Percentiles rank a stretch among this genome's conserved stretches.
Evolutionary conservation across 1,284 basidiomycete species (phyloP).

Genomic region (Trichosporon sp.): DNA sequence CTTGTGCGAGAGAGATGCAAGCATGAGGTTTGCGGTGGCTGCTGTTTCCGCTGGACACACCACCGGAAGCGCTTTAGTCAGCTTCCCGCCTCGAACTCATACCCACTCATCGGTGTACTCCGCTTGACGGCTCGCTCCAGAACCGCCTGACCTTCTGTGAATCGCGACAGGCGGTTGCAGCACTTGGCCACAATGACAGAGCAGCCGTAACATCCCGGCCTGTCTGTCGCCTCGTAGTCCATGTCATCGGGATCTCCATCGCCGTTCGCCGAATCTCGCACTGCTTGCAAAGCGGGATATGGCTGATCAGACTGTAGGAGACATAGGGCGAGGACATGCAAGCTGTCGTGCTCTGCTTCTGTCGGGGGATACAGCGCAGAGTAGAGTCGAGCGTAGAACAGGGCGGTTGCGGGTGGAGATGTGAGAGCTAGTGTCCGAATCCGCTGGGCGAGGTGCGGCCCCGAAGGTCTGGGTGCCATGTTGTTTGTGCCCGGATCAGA

Average conservation of each 20-base stretch:
- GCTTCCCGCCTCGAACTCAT: neutral
- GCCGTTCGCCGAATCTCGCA: conserved; percentile 50
- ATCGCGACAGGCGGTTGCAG: conserved; percentile 62
- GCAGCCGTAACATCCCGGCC: conserved; percentile 60
- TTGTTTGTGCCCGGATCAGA: neutral
- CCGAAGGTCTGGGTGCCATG: conserved; percentile 26
- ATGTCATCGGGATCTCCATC: conserved; percentile 41
- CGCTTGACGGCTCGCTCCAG: conserved; percentile 35
- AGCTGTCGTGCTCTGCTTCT: conserved; percentile 64
- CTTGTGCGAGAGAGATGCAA: conserved; percentile 33
- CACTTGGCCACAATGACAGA: conserved; percentile 72
- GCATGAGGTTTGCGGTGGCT: conserved; percentile 31
- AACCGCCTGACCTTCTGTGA: conserved; percentile 40
- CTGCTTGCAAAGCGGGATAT: conserved; percentile 68
- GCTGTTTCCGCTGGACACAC: conserved; percentile 24
- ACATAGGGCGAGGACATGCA: conserved; percentile 74
- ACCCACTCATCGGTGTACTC: conserved; percentile 31
- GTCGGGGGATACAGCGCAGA: conserved; percentile 32
- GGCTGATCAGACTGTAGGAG: conserved; percentile 67
- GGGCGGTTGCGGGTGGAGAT: conserved; percentile 30
- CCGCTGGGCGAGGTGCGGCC: conserved; percentile 29
- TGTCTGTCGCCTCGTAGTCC: conserved; percentile 32
- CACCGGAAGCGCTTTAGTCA: conserved; percentile 26
- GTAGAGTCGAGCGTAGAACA: conserved; percentile 43
- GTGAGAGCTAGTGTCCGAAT: conserved; percentile 32